Percentiles rank a stretch among this genome's conserved stretches.
Evolutionary conservation across 2,329 filamentous ascomycete genomes (phyloP).

Genomic region (Mycosphaerella sp.): DNA sequence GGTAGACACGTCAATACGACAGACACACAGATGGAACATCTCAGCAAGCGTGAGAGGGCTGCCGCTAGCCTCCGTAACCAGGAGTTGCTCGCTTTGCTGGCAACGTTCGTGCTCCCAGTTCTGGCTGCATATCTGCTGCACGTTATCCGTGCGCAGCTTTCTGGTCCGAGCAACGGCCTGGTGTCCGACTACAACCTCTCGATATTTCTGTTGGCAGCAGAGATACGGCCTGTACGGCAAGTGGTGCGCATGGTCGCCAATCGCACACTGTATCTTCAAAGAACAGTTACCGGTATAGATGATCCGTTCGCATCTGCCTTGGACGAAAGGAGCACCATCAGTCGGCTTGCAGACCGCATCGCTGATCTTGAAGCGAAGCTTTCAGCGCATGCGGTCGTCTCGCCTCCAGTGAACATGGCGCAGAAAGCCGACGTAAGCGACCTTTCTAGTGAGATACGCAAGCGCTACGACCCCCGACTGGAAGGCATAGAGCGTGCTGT

Average conservation of each 20-base stretch:
- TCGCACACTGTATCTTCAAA: constrained; percentile 75
- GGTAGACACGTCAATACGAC: constrained; percentile 7
- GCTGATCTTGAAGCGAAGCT: constrained; percentile 31
- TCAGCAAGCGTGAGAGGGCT: constrained; percentile 36
- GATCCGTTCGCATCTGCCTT: constrained; percentile 21
- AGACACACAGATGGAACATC: constrained; percentile 11
- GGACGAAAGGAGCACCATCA: constrained; percentile 33
- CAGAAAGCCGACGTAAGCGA: constrained; percentile 32
- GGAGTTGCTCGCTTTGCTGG: constrained; percentile 66
- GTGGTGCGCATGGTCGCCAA: constrained; percentile 72
- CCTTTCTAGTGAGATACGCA: constrained; percentile 49
- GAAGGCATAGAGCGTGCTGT: constrained; percentile 85
- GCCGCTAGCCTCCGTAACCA: constrained; percentile 62
- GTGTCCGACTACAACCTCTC: constrained; percentile 90
- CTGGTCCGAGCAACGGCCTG: constrained; percentile 74
- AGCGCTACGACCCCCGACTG: constrained; percentile 70
- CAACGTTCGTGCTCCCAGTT: constrained; percentile 73
- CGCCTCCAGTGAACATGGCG: constrained; percentile 22
- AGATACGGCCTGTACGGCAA: constrained; percentile 76
- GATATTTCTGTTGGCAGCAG: constrained; percentile 81
- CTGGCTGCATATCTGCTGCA: constrained; percentile 81
- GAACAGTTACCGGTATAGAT: constrained; percentile 48
- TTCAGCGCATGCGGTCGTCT: constrained; percentile 24
- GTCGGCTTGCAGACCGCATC: constrained; percentile 27
- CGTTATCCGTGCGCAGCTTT: constrained; percentile 71